These are phyloP conservation scores for Talaromyces wortmannii DNA, from an alignment of 495 filamentous ascomycete genomes.

Conservation along the genomic window DNA sequence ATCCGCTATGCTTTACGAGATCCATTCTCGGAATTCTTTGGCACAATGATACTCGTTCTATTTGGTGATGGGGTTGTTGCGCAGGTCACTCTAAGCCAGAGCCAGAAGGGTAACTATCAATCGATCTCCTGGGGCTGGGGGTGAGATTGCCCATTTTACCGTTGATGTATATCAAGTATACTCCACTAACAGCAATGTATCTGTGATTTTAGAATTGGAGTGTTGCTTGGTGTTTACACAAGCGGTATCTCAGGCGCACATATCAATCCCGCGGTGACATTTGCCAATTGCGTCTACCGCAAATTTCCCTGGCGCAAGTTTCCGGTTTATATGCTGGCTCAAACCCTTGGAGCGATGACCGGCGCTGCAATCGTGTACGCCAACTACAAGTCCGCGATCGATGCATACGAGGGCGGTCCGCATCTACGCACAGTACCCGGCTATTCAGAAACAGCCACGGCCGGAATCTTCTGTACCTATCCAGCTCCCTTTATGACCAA, in stretches of 20 bases:
- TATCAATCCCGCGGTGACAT: conserved; percentile 61
- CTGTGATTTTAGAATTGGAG: conserved; percentile 29
- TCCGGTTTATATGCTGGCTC: conserved; percentile 46
- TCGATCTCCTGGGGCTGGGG: conserved; percentile 59
- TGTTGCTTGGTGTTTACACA: conserved; percentile 62
- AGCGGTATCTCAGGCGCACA: conserved; percentile 53
- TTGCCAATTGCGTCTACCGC: conserved; percentile 55
- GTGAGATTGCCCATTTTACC: conserved; percentile 26
- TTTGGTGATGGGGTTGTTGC: conserved; percentile 59
- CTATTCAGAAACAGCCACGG: conserved; percentile 48
- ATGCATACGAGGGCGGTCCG: conserved; percentile 46
- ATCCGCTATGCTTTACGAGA: conserved; percentile 41
- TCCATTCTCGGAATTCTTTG: conserved; percentile 58
- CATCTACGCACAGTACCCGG: conserved; percentile 50
- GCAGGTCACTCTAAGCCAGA: conserved; percentile 47
- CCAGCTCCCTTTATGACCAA: conserved; percentile 54
- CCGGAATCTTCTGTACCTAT: conserved; percentile 62
- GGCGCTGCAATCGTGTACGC: conserved; percentile 50
- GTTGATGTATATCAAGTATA: neutral
- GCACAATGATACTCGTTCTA: conserved; percentile 54
- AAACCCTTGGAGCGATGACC: conserved; percentile 48
- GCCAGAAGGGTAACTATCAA: conserved; percentile 48
- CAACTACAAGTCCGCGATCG: conserved; percentile 49
- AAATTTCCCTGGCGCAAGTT: conserved; percentile 55
- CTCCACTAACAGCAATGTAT: neutral